Conservation (phyloP, 1,139 yeast species). For the Pichia sp. region DNA sequence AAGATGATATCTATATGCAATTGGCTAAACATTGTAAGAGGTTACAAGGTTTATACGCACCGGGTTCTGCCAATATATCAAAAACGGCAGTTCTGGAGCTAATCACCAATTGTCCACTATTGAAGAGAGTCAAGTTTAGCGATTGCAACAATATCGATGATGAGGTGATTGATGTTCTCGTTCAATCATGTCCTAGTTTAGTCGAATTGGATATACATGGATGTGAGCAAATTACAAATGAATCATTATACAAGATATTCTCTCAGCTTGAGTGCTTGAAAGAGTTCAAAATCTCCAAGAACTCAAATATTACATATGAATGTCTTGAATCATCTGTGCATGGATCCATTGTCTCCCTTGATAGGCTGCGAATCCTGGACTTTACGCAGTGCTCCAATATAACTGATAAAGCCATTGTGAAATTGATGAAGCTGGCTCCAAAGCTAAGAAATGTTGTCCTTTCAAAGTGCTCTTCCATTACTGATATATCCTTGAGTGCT, state of each 20-base stretch:
- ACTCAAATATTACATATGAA: conserved; percentile 61
- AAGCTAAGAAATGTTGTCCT: conserved; percentile 79
- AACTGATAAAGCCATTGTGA: conserved; percentile 73
- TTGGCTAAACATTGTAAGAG: conserved; percentile 67
- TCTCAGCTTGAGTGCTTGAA: conserved; percentile 61
- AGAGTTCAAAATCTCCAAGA: conserved; percentile 77
- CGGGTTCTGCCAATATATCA: conserved; percentile 67
- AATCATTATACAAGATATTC: conserved; percentile 54
- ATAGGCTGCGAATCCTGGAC: conserved; percentile 68
- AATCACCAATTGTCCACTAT: conserved; percentile 58
- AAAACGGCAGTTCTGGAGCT: conserved; percentile 59
- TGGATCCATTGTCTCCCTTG: conserved; percentile 32
- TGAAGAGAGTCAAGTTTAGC: conserved; percentile 78
- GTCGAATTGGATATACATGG: conserved; percentile 89
- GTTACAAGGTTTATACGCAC: conserved; percentile 86
- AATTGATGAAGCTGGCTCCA: conserved; percentile 72
- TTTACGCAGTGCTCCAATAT: conserved; percentile 79
- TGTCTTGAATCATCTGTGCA: conserved; percentile 41
- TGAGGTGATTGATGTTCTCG: conserved; percentile 55
- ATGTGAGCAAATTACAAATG: conserved; percentile 68
- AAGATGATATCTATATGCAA: conserved; percentile 64
- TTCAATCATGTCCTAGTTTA: conserved; percentile 63
- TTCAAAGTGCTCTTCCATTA: conserved; percentile 82
- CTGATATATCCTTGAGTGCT: conserved; percentile 74
- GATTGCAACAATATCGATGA: conserved; percentile 66